Conservation (phyloP, 495 filamentous ascomycete genomes). For the Xeromyces bisporus region DNA sequence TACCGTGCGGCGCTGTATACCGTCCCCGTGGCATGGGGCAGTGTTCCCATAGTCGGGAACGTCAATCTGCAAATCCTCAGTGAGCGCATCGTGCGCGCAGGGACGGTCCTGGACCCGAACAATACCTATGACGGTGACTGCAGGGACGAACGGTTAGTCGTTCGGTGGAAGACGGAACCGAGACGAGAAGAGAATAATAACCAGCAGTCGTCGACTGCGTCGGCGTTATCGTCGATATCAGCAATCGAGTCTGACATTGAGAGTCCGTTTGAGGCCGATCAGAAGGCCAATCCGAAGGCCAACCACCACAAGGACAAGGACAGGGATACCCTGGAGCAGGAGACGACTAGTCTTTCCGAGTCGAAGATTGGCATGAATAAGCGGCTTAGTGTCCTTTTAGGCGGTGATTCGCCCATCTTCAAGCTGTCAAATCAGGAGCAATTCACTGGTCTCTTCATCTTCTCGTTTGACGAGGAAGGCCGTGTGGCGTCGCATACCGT, state of each 20-base stretch:
- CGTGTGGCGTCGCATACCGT: slow-evolving; percentile 75
- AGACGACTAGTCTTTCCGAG: slow-evolving; percentile 3
- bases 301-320: too few relatives aligned
- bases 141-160: slow-evolving; percentile 61
- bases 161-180: slow-evolving; percentile 61
- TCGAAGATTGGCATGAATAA: slow-evolving; percentile 19
- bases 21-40: slow-evolving; percentile 86
- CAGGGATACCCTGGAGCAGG: neutral
- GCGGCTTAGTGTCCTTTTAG: slow-evolving; percentile 25
- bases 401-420: slow-evolving; percentile 52
- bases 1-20: slow-evolving; percentile 94
- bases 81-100: slow-evolving; percentile 60
- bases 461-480: slow-evolving; percentile 87
- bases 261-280: too few relatives aligned
- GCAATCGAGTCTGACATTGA: neutral
- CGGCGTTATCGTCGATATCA: slow-evolving; percentile 1
- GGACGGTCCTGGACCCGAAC: slow-evolving; percentile 20
- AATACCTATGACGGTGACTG: slow-evolving; percentile 17
- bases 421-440: slow-evolving; percentile 46
- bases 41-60: slow-evolving; percentile 74
- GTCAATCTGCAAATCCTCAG: slow-evolving; percentile 71
- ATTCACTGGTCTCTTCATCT: slow-evolving; percentile 65
- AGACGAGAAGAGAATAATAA: slow-evolving; percentile 16
- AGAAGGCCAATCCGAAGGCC: too few relatives aligned
- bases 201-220: neutral